These are phyloP conservation scores for Thecaphora thlaspeos DNA, from an alignment of 1,284 basidiomycete species.

Conservation along the genomic window DNA sequence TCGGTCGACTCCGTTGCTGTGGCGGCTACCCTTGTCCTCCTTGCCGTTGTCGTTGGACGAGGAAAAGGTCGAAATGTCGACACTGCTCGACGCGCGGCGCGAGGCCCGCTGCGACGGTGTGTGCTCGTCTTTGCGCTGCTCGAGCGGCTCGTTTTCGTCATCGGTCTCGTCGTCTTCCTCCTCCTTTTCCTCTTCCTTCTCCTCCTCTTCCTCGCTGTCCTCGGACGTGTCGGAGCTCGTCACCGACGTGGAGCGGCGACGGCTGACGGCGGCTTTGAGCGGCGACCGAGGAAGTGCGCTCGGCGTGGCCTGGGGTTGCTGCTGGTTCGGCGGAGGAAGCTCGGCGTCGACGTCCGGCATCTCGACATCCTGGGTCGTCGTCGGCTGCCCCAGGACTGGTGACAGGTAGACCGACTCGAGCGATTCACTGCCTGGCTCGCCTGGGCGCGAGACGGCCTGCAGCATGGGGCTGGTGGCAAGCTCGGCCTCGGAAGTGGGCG, in stretches of 20 bases:
- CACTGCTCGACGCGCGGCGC: background rate
- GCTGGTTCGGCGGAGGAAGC: background rate
- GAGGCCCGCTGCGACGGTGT: background rate
- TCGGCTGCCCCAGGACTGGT: too few species aligned
- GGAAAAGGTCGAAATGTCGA: background rate
- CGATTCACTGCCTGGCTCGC: too few species aligned
- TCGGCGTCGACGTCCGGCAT: conserved; percentile 1
- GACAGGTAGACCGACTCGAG: too few species aligned
- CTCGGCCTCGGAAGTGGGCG: conserved; percentile 27
- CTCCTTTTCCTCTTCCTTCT: conserved; percentile 9
- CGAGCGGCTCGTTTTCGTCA: background rate
- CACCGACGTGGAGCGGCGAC: conserved; percentile 17
- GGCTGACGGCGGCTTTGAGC: background rate
- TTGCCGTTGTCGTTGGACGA: too few species aligned
- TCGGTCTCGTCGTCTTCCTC: conserved; percentile 8
- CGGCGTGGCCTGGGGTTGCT: background rate
- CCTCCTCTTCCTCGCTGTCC: conserved; percentile 7
- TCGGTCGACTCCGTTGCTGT: too few species aligned
- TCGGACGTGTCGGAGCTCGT: conserved; percentile 32
- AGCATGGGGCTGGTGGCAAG: conserved; percentile 35
- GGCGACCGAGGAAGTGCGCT: background rate
- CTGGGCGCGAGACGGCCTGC: conserved; percentile 13
- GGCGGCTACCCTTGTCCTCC: too few species aligned
- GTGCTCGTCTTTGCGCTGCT: background rate
- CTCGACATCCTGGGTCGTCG: background rate